phyloP scores from a whole-genome alignment of 352 stramenopile species.

The Phytophthora pluvialis region DNA sequence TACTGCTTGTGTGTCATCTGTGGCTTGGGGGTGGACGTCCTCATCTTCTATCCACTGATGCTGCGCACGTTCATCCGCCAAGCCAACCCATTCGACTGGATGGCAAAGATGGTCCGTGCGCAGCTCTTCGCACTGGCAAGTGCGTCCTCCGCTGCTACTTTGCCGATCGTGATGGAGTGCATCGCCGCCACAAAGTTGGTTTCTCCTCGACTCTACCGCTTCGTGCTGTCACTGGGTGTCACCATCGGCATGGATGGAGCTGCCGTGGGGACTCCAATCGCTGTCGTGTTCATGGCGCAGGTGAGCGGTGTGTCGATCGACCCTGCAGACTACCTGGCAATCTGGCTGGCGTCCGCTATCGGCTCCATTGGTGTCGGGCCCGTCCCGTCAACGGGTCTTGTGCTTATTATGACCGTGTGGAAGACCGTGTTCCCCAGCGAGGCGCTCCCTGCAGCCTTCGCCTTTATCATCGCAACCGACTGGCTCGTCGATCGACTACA shows the following conservation, averaged over 20 bases:
- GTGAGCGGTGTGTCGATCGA: slow-evolving; percentile 45
- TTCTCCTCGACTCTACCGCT: slow-evolving; percentile 53
- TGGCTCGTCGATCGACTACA: slow-evolving; percentile 34
- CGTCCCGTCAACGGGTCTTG: slow-evolving; percentile 65
- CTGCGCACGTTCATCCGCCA: slow-evolving; percentile 36
- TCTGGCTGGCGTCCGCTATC: slow-evolving; percentile 63
- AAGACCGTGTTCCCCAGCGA: slow-evolving; percentile 55
- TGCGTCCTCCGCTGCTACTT: slow-evolving; percentile 75
- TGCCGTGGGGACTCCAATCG: slow-evolving; percentile 74
- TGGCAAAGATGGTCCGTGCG: slow-evolving; percentile 60
- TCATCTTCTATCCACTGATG: too few relatives aligned
- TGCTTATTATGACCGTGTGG: slow-evolving; percentile 79
- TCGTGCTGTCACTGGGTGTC: slow-evolving; percentile 66
- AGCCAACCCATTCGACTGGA: slow-evolving; percentile 52
- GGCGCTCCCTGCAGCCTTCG: slow-evolving; percentile 52
- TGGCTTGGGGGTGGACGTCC: too few relatives aligned
- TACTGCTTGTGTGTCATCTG: too few relatives aligned
- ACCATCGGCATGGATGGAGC: slow-evolving; percentile 72
- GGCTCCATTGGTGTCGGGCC: slow-evolving; percentile 70
- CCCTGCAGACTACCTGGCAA: slow-evolving; percentile 51
- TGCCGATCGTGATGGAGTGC: slow-evolving; percentile 68
- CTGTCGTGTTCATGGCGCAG: slow-evolving; percentile 73
- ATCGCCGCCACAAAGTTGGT: slow-evolving; percentile 60
- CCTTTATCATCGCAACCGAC: slow-evolving; percentile 63
- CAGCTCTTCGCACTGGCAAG: slow-evolving; percentile 77